These are phyloP conservation scores for Circinella umbellata DNA, from an alignment of 371 early-diverging fungal species.

Conservation along the genomic window DNA sequence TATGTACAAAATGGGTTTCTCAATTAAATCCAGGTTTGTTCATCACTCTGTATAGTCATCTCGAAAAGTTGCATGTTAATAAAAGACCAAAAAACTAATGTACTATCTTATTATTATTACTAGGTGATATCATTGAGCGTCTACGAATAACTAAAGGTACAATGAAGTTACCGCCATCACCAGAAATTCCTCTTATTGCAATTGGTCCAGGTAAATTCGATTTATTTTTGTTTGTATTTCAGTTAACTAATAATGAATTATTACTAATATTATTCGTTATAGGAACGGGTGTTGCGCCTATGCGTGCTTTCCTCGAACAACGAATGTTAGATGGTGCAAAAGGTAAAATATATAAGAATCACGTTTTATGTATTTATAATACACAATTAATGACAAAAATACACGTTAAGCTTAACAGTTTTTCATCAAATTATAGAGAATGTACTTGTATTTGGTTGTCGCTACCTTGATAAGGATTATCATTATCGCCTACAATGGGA, in stretches of 20 bases:
- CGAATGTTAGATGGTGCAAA: conserved; percentile 53
- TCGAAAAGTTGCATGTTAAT: too few relatives aligned
- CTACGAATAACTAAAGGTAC: conserved; percentile 76
- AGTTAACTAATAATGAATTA: background rate
- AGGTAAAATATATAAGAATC: too few relatives aligned
- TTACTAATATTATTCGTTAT: background rate
- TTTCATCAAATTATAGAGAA: conserved; percentile 46
- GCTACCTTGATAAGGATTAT: conserved; percentile 74
- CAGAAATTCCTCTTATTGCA: conserved; percentile 65
- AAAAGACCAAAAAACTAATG: too few relatives aligned
- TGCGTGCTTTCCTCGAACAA: conserved; percentile 82
- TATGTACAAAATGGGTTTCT: conserved; percentile 84
- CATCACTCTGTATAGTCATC: background rate
- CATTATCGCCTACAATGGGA: conserved; percentile 75
- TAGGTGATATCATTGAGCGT: conserved; percentile 49
- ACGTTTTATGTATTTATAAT: too few relatives aligned
- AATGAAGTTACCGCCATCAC: conserved; percentile 65
- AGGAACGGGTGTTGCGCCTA: conserved; percentile 92
- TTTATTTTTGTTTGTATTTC: background rate
- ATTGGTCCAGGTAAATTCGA: conserved; percentile 71
- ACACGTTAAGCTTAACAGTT: background rate
- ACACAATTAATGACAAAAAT: background rate
- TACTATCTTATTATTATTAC: background rate
- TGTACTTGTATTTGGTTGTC: conserved; percentile 83
- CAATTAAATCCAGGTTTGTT: conserved; percentile 36